Evolutionary conservation across 306 rosid genomes (phyloP), one percentile per base, ranked within the genome.

Genomic region (Erythrophleum fordii): DNA sequence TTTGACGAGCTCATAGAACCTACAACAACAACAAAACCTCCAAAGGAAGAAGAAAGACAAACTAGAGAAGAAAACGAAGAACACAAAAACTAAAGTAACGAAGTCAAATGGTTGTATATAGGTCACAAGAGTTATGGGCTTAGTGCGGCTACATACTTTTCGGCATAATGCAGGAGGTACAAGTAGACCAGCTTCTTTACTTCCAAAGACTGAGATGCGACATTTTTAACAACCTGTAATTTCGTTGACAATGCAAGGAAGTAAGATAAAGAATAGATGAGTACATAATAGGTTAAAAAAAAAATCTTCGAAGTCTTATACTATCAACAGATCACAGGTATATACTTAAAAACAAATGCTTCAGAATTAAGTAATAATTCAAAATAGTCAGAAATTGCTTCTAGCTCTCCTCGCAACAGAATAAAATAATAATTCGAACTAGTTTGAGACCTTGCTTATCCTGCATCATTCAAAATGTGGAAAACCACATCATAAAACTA

Each of bases 101-200:
- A 72, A 28, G 46, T 20, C 28, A 62, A 72, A 18, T 45, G 0
- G 73, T 29, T 28, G 17, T 3, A 49, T 28, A 76, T 58, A 71
- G 46, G 52, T 44, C 20, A 18, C 59, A 49, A 28, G 62, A 26
- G 10, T 25, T 73, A 35, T 31, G 28, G 26, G 81, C 69, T 49
- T 39, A 28, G 69, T 31, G 41, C 70, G 29, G 26, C 25, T 39
- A 76, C 98, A 69, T 96, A 96, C 99, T 89, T 92, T 80, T 96
- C 97, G 73, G 99, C 99, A 78, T 96, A 96, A 82, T 96, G 99
- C 83, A 92, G 80, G 76, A 96, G 95, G 87, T 93, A 96, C 89
- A 96, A 82, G 89, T 93, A 96, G 41, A 84, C 99, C 16, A 96
- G 94, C 94, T 96, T 96, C 92, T 95, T 95, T 80, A 95, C 94